These are phyloP conservation scores for Yamadazyma aaseri DNA, from an alignment of 1,139 yeast species.

Conservation along the genomic window DNA sequence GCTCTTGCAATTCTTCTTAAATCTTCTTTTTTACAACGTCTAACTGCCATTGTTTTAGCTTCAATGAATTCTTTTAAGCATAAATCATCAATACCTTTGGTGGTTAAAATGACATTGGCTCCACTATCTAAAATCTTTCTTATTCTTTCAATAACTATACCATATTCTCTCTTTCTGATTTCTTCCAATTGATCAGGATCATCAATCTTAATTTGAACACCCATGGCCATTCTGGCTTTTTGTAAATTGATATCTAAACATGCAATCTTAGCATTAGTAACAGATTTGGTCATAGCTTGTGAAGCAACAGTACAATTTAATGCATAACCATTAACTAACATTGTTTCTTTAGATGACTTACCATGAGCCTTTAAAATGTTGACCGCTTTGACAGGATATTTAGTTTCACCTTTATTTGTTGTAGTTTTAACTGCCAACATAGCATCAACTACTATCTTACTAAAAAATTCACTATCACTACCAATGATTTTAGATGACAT, in stretches of 20 bases:
- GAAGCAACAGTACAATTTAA: conserved; percentile 96
- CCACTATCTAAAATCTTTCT: conserved; percentile 87
- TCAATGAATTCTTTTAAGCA: conserved; percentile 95
- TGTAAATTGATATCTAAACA: conserved; percentile 92
- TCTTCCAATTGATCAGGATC: conserved; percentile 98
- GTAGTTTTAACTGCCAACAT: conserved; percentile 93
- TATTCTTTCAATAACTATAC: conserved; percentile 85
- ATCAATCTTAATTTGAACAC: conserved; percentile 94
- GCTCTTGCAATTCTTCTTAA: conserved; percentile 96
- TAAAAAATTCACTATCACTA: conserved; percentile 88
- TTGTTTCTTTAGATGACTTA: conserved; percentile 82
- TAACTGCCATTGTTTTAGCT: conserved; percentile 94
- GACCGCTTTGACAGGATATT: conserved; percentile 97
- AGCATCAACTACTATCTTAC: conserved; percentile 91
- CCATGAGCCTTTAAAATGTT: conserved; percentile 97
- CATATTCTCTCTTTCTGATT: conserved; percentile 91
- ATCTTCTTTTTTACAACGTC: conserved; percentile 97
- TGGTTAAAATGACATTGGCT: conserved; percentile 93
- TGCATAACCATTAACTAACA: conserved; percentile 91
- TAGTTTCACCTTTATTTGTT: conserved; percentile 81
- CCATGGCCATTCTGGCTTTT: conserved; percentile 97
- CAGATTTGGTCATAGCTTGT: conserved; percentile 87
- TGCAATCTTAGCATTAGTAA: conserved; percentile 81
- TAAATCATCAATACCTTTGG: conserved; percentile 97
- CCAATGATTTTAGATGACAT: conserved; percentile 98